A percentile compares a stretch with the other conserved stretches of the same genome.
phyloP scores from a whole-genome alignment of 768 basidiomycete genomes.

The Russula brevipes region DNA sequence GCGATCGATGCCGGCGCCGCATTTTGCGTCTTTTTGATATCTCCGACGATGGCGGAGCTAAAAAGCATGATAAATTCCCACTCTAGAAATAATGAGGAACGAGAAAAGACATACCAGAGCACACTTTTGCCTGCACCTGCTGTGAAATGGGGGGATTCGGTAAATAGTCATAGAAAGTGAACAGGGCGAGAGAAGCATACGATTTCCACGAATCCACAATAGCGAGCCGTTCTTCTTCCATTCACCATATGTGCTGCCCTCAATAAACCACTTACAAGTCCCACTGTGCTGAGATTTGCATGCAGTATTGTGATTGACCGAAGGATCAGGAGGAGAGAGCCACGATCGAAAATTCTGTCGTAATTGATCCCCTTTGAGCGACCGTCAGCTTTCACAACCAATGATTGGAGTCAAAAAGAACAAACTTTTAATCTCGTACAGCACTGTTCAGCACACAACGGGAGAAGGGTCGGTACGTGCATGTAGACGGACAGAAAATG shows the following conservation, averaged over 20 bases:
- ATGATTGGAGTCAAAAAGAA: neutral
- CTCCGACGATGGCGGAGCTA: neutral
- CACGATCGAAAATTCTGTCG: neutral
- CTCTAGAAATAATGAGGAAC: no score
- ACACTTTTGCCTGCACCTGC: conserved; percentile 9
- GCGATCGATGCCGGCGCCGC: neutral
- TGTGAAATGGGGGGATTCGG: neutral
- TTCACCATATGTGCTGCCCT: neutral
- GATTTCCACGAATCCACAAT: neutral
- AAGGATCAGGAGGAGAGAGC: conserved; percentile 8
- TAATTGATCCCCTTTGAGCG: neutral
- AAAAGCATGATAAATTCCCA: neutral
- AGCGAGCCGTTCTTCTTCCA: conserved; percentile 1
- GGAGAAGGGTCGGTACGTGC: neutral
- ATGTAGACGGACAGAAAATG: neutral
- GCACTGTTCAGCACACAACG: neutral
- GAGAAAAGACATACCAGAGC: neutral
- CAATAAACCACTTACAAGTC: neutral
- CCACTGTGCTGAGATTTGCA: neutral
- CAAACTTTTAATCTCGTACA: neutral
- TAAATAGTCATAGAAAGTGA: no score
- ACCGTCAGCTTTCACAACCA: neutral
- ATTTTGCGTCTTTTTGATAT: neutral
- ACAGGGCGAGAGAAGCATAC: neutral
- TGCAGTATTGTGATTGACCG: neutral